Evolutionary conservation across 306 rosid species (phyloP).

Genomic region (barrel medic (Medicago truncatula)): MtrunA17r5.0-ANR NC_053047.1:6542001-6542500

Average conservation of each 20-base stretch:
- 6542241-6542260: slow-evolving; percentile 76
- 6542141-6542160: slow-evolving; percentile 83
- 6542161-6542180: slow-evolving; percentile 92
- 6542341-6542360: slow-evolving; percentile 76
- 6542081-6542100: background rate
- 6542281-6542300: slow-evolving; percentile 86
- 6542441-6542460: slow-evolving; percentile 15
- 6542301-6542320: slow-evolving; percentile 81
- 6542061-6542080: slow-evolving; percentile 15
- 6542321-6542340: slow-evolving; percentile 86
- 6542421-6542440: slow-evolving; percentile 30
- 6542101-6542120: background rate
- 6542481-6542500: slow-evolving; percentile 38
- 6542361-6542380: slow-evolving; percentile 76
- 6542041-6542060: background rate
- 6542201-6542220: slow-evolving; percentile 67
- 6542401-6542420: slow-evolving; percentile 49
- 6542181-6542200: slow-evolving; percentile 88
- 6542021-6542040: background rate
- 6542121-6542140: slow-evolving; percentile 53
- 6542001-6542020: slow-evolving; percentile 35
- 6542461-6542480: slow-evolving; percentile 3
- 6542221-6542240: slow-evolving; percentile 79
- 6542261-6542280: slow-evolving; percentile 92
- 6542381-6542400: slow-evolving; percentile 79